Conservation (phyloP, 768 basidiomycete species). For the Phanerodontia chrysosporium region DNA sequence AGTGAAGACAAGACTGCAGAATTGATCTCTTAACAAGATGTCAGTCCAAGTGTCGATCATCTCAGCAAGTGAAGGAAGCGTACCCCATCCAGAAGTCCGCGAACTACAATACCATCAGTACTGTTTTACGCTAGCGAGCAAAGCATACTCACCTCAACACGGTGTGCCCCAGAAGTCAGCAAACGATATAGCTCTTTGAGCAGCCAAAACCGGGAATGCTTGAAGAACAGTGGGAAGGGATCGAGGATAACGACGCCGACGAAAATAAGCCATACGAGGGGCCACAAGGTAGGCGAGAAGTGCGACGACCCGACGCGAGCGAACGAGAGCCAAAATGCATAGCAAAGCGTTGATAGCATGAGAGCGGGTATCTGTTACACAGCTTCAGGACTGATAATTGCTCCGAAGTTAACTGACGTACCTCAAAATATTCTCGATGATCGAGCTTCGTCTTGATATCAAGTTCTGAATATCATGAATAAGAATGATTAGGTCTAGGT, state of each 20-base stretch:
- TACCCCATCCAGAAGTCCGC: conserved; percentile 90
- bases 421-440: conserved; percentile 72
- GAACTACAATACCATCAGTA: conserved; percentile 41
- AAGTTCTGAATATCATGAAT: conserved; percentile 46
- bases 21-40: conserved; percentile 56
- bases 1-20: conserved; percentile 75
- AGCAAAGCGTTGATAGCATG: conserved; percentile 67
- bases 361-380: conserved; percentile 67
- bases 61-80: conserved; percentile 13
- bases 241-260: conserved; percentile 58
- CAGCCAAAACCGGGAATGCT: conserved; percentile 77
- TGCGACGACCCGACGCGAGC: conserved; percentile 47
- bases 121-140: not conserved
- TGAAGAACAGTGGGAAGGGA: conserved; percentile 67
- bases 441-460: conserved; percentile 70
- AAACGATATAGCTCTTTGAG: conserved; percentile 59
- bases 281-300: conserved; percentile 73
- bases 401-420: too few relatives aligned
- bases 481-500: not conserved
- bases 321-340: conserved; percentile 86
- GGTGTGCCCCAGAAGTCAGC: conserved; percentile 60
- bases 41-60: conserved; percentile 2
- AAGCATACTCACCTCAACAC: conserved; percentile 68
- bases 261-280: conserved; percentile 75
- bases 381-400: conserved; percentile 22